Conservation (phyloP, 148 eudicot genomes). For the Polygonum maritimum region DNA sequence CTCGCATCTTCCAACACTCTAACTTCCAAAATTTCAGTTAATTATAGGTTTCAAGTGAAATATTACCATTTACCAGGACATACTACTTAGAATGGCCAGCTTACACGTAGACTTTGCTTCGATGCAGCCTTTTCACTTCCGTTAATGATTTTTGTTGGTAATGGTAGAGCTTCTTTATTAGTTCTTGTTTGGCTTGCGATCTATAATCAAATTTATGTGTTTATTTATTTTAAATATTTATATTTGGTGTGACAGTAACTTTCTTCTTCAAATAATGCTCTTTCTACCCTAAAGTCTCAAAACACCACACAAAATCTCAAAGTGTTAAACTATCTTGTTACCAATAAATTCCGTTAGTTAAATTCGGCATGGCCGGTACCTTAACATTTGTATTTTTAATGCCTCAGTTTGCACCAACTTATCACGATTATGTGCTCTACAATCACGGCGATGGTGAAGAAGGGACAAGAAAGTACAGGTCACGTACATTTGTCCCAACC, state of each 20-base stretch:
- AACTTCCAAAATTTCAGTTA: neutral
- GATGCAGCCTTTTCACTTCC: neutral
- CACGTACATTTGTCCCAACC: conserved; percentile 91
- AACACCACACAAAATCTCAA: too few relatives aligned
- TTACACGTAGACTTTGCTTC: neutral
- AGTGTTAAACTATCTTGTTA: neutral
- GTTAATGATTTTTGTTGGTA: neutral
- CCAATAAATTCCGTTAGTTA: neutral
- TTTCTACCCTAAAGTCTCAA: too few relatives aligned
- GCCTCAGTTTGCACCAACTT: conserved; percentile 92
- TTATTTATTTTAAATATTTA: neutral
- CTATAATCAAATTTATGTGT: too few relatives aligned
- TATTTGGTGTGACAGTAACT: neutral
- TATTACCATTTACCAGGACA: neutral
- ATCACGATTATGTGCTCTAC: conserved; percentile 94
- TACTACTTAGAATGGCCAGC: neutral
- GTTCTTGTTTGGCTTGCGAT: neutral
- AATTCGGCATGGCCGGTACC: neutral
- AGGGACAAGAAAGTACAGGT: conserved; percentile 69
- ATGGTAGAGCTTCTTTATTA: neutral
- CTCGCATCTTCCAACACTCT: neutral
- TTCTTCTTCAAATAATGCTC: neutral
- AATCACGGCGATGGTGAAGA: conserved; percentile 82
- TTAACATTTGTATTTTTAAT: neutral
- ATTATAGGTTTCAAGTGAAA: neutral